These are phyloP conservation scores for Melanomma pulvis-pyrius DNA, from an alignment of 495 filamentous ascomycete species.

Conservation along the genomic window DNA sequence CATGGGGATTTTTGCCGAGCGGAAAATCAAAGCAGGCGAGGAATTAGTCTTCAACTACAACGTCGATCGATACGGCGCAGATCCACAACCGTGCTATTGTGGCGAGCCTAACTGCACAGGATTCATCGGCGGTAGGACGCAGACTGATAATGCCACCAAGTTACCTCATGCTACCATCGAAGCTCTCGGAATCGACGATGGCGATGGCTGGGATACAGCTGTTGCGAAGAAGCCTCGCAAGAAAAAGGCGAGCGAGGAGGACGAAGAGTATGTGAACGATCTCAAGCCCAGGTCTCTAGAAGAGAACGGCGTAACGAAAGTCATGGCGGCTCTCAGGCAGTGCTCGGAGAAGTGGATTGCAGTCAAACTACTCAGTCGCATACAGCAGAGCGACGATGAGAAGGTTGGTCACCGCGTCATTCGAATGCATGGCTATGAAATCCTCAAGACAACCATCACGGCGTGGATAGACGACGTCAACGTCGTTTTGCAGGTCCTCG, in stretches of 20 bases:
- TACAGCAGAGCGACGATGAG: slow-evolving; percentile 89
- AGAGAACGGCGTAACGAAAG: slow-evolving; percentile 88
- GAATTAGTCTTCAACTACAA: slow-evolving; percentile 99
- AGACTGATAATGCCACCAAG: slow-evolving; percentile 94
- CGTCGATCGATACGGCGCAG: slow-evolving; percentile 95
- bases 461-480: slow-evolving; percentile 87
- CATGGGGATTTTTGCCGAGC: slow-evolving; percentile 98
- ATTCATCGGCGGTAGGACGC: slow-evolving; percentile 95
- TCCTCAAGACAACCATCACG: slow-evolving; percentile 80
- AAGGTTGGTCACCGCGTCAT: slow-evolving; percentile 85
- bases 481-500: slow-evolving; percentile 82
- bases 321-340: slow-evolving; percentile 98
- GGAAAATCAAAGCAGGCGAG: slow-evolving; percentile 82
- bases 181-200: slow-evolving; percentile 92
- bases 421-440: slow-evolving; percentile 95
- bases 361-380: slow-evolving; percentile 87
- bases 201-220: slow-evolving; percentile 86
- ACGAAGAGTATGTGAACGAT: slow-evolving; percentile 95
- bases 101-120: slow-evolving; percentile 93
- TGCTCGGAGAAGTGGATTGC: slow-evolving; percentile 99
- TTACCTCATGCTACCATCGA: slow-evolving; percentile 88
- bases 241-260: slow-evolving; percentile 92
- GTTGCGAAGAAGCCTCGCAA: slow-evolving; percentile 86
- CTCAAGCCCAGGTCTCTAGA: slow-evolving; percentile 81
- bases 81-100: slow-evolving; percentile 96